Conservation (phyloP, 257 asterid species). For the Linderniella brevidens region DNA sequence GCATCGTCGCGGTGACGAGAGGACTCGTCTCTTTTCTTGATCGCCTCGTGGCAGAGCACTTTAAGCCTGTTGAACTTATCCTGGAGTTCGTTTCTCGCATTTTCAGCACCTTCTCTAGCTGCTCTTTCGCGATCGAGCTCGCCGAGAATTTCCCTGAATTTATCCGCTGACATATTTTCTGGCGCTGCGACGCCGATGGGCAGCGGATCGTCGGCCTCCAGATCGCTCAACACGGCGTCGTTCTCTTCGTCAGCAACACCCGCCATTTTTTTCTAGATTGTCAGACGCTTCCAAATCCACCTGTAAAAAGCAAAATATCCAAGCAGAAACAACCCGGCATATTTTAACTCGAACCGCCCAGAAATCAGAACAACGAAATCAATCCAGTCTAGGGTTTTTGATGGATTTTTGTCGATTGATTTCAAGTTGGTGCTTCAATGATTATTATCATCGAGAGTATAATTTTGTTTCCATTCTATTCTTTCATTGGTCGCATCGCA, state of each 20-base stretch:
- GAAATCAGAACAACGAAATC: too few relatives aligned
- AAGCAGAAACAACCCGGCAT: too few relatives aligned
- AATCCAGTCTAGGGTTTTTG: too few relatives aligned
- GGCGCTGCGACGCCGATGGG: conserved; percentile 26
- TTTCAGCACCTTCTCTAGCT: conserved; percentile 67
- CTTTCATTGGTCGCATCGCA: too few relatives aligned
- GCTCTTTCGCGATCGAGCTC: conserved; percentile 88
- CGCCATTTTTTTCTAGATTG: conserved; percentile 31
- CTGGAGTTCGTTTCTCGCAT: conserved; percentile 52
- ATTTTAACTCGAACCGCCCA: too few relatives aligned
- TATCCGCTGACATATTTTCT: conserved; percentile 43
- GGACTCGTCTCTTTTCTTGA: conserved; percentile 75
- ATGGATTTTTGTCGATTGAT: too few relatives aligned
- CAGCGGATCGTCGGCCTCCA: conserved; percentile 75
- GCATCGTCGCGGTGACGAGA: conserved; percentile 76
- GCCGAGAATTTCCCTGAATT: conserved; percentile 37
- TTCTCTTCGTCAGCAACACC: conserved; percentile 41
- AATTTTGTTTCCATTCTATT: too few relatives aligned
- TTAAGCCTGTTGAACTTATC: conserved; percentile 58
- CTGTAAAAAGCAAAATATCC: too few relatives aligned
- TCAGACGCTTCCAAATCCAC: background rate
- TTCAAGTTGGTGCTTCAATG: too few relatives aligned
- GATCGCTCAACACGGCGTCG: conserved; percentile 79
- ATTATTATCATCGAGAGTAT: too few relatives aligned
- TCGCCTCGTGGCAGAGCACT: conserved; percentile 71